Percentiles rank a stretch among this genome's conserved stretches.
Evolutionary conservation across 208 protist genomes (phyloP).

Genomic region (Leishmania lainsoni): DNA sequence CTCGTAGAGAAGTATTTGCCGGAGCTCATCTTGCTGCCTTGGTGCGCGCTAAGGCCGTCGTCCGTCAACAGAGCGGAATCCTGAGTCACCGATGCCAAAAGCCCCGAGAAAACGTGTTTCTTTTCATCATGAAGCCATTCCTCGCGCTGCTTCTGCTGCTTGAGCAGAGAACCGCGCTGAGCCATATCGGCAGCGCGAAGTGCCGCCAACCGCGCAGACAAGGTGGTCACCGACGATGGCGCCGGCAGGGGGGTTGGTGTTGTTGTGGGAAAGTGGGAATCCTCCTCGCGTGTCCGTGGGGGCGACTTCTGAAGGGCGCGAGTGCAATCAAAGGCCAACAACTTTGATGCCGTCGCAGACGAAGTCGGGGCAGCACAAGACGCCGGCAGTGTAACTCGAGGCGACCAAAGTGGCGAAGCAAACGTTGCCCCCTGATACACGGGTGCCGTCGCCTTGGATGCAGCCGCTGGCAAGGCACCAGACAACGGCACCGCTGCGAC

Average conservation of each 20-base stretch:
- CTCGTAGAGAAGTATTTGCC: neutral
- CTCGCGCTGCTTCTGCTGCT: neutral
- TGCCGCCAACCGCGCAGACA: slow-evolving; percentile 28
- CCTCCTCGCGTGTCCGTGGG: neutral
- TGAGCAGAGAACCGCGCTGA: slow-evolving; percentile 1
- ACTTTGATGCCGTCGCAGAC: neutral
- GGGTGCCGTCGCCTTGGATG: neutral
- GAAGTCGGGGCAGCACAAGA: neutral
- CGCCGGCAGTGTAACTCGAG: neutral
- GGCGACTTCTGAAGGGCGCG: neutral
- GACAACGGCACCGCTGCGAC: neutral
- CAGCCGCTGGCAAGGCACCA: neutral
- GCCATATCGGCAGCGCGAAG: slow-evolving; percentile 20
- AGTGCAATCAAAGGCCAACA: neutral
- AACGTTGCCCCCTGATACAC: too few species aligned
- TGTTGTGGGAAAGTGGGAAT: neutral
- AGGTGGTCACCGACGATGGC: slow-evolving; percentile 10
- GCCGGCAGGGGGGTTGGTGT: neutral
- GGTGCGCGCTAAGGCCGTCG: neutral
- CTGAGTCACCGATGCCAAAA: neutral
- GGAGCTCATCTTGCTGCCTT: neutral
- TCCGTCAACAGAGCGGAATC: neutral
- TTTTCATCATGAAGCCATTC: neutral
- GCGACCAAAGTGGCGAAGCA: neutral
- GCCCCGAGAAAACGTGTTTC: neutral